These are phyloP conservation scores for Albatrellus ellisii DNA, from an alignment of 768 basidiomycete genomes.

Conservation along the genomic window DNA sequence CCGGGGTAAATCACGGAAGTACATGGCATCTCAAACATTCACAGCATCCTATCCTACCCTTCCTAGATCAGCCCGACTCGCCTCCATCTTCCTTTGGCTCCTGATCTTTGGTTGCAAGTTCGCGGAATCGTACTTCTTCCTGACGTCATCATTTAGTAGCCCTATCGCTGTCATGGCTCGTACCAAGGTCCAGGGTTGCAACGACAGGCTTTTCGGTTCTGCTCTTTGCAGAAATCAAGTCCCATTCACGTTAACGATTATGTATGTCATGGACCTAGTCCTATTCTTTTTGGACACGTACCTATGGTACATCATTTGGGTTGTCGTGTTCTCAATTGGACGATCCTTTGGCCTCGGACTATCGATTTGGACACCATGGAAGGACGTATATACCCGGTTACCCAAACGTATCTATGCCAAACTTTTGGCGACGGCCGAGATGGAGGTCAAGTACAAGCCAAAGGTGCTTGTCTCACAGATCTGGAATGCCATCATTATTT, in stretches of 20 bases:
- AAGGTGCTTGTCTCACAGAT: constrained; percentile 98
- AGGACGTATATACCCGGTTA: constrained; percentile 89
- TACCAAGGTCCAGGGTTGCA: constrained; percentile 85
- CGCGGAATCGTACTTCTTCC: constrained; percentile 94
- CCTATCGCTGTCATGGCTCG: constrained; percentile 96
- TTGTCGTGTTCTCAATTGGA: constrained; percentile 85
- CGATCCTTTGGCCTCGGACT: constrained; percentile 87
- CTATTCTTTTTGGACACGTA: constrained; percentile 99
- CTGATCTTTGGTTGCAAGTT: constrained; percentile 97
- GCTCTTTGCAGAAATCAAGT: constrained; percentile 86
- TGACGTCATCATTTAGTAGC: constrained; percentile 92
- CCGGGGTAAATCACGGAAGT: constrained; percentile 93
- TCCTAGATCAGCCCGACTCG: constrained; percentile 54
- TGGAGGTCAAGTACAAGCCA: constrained; percentile 99
- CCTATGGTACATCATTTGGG: constrained; percentile 99
- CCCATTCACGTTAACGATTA: constrained; percentile 88
- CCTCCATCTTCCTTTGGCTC: constrained; percentile 80
- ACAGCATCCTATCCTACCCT: constrained; percentile 93
- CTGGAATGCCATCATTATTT: constrained; percentile 99
- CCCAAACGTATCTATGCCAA: constrained; percentile 99
- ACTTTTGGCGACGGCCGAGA: constrained; percentile 86
- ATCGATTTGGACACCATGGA: constrained; percentile 99
- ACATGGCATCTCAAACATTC: constrained; percentile 97
- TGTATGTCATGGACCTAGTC: constrained; percentile 97
- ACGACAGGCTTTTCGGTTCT: constrained; percentile 69